Base-by-base conservation (phyloP, 2,329 filamentous ascomycete species). In the Diaporthe citri region DNA sequence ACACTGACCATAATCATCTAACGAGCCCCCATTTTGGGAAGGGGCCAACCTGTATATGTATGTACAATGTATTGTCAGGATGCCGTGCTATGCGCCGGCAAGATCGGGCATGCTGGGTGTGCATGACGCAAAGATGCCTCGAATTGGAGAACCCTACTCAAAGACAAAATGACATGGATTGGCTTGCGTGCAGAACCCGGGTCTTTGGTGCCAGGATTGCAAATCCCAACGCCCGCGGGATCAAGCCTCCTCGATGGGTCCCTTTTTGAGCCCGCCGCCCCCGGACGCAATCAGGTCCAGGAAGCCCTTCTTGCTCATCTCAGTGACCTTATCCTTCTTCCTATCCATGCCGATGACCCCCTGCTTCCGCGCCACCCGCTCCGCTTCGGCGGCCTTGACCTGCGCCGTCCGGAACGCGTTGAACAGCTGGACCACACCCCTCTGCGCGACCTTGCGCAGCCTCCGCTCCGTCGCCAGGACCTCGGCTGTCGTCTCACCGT, bases 291-390 rank as follows among this genome's bases (percentile, higher is more conserved):
- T 98, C 83, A 98, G 85, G 76, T 98, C 96, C 83, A 99, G 85
- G 86, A 98, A 99, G 0, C 96, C 96, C 86, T 98, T 94, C 87
- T 97, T 97, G 83, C 94, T 97, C 93, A 99, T 97, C 88, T 98
- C 96, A 78, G 95, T 97, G 71, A 97, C 88, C 86, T 93, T 95
- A 85, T 97, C 95, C 85, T 97, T 93, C 78, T 95, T 91, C 83
- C 94, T 91, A 76, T 90, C 90, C 80, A 95, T 91, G 2, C 96
- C 96, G 43, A 98, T 90, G 0, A 97, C 87, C 4, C 95, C 94
- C 76, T 93, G 90, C 78, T 91, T 91, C 83, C 90, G 90, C 66
- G 91, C 89, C 78, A 91, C 90, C 83, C 88, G 91, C 81, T 94
- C 92, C 7, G 95, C 93, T 84, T 96, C 92, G 75, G 93, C 90